phyloP scores from a whole-genome alignment of 2,329 filamentous ascomycete genomes.

The Lithohypha guttulata region DNA sequence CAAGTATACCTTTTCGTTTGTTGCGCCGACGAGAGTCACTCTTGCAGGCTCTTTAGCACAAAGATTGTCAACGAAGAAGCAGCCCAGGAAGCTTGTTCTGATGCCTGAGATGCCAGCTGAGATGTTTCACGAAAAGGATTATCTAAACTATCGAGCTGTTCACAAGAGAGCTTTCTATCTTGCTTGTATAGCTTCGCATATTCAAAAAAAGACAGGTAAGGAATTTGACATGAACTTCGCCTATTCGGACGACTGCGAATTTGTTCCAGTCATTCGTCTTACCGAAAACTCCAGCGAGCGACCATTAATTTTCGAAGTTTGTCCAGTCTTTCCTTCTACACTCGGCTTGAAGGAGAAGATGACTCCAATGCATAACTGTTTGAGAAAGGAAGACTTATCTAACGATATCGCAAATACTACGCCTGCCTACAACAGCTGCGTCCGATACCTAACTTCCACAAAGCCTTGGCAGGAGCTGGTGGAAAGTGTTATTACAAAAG shows the following conservation, averaged over 20 bases:
- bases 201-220: slow-evolving; percentile 48
- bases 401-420: slow-evolving; percentile 10
- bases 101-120: slow-evolving; percentile 70
- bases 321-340: slow-evolving; percentile 59
- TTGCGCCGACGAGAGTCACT: slow-evolving; percentile 66
- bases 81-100: slow-evolving; percentile 57
- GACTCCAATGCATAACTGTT: slow-evolving; percentile 55
- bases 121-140: slow-evolving; percentile 90
- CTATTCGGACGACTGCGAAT: slow-evolving; percentile 58
- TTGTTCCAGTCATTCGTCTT: slow-evolving; percentile 59
- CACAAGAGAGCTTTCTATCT: slow-evolving; percentile 90
- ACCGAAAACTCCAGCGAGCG: slow-evolving; percentile 21
- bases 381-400: slow-evolving; percentile 45
- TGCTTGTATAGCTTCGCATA: slow-evolving; percentile 62
- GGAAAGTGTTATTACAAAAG: slow-evolving; percentile 57
- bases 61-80: slow-evolving; percentile 56
- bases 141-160: slow-evolving; percentile 83
- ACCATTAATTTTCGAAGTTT: slow-evolving; percentile 45
- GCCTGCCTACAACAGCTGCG: slow-evolving; percentile 78
- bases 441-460: slow-evolving; percentile 67
- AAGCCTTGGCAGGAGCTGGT: slow-evolving; percentile 66
- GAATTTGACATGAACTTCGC: slow-evolving; percentile 53
- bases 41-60: slow-evolving; percentile 77
- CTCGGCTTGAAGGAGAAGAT: slow-evolving; percentile 65
- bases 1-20: slow-evolving; percentile 72